Evolutionary conservation across 2,329 filamentous ascomycete species (phyloP).

Genomic region (Ophiostoma himal-ulmi): DNA sequence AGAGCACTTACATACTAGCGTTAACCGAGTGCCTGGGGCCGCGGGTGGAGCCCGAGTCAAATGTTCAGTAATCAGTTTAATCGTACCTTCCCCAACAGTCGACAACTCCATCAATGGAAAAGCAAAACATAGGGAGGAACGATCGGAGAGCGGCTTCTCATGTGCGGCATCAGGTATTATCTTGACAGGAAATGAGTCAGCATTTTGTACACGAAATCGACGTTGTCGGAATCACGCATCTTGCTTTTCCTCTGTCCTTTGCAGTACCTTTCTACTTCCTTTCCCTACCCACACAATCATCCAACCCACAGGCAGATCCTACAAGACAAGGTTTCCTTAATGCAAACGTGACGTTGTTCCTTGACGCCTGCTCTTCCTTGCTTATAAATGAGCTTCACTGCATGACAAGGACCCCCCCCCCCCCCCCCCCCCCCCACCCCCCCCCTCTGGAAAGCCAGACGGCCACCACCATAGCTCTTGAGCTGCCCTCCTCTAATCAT

Average conservation of each 20-base stretch:
- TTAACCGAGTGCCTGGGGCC: conserved; percentile 5
- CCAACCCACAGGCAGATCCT: background rate
- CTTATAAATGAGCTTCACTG: background rate
- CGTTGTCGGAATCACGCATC: background rate
- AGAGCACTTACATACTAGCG: background rate
- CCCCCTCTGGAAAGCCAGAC: background rate
- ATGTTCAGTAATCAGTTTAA: conserved; percentile 19
- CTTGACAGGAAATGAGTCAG: background rate
- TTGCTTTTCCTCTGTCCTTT: background rate
- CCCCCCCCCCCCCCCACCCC: background rate
- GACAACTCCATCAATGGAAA: background rate
- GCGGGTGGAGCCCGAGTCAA: background rate
- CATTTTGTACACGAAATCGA: background rate
- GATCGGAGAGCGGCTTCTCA: too few species aligned
- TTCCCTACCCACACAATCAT: too few species aligned
- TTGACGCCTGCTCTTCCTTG: background rate
- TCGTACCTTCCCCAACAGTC: background rate
- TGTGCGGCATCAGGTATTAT: background rate
- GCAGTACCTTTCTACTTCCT: background rate
- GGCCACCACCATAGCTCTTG: background rate
- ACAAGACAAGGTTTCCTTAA: background rate
- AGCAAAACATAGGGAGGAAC: background rate
- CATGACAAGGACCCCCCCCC: background rate
- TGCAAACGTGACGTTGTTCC: background rate
- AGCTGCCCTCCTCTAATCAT: background rate